These are phyloP conservation scores for Mollisiaceae sp. DNA, from an alignment of 2,329 filamentous ascomycete species.

Conservation along the genomic window DNA sequence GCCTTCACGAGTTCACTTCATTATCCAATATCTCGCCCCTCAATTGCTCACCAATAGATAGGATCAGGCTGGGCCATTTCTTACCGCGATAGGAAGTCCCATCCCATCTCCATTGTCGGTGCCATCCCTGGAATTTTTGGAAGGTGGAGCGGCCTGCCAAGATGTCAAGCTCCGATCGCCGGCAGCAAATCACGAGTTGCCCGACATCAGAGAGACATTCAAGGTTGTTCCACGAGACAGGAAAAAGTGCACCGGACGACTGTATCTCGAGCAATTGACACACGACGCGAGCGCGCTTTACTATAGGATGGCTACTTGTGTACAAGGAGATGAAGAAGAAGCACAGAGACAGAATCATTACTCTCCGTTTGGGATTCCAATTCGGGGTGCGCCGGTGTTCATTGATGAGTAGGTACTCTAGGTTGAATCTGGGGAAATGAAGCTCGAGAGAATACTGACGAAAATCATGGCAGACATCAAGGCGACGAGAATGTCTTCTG, in stretches of 20 bases:
- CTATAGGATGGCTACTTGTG: background rate
- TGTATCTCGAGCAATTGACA: background rate
- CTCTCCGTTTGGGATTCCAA: conserved; percentile 55
- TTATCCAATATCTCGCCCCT: background rate
- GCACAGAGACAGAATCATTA: conserved; percentile 42
- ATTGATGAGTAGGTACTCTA: conserved; percentile 20
- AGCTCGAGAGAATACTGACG: conserved; percentile 6
- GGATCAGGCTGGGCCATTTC: background rate
- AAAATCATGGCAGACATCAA: conserved; percentile 25
- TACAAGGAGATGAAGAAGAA: conserved; percentile 24
- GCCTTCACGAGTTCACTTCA: background rate
- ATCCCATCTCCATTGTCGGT: background rate
- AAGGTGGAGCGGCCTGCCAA: too few relatives aligned
- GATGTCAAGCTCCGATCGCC: background rate
- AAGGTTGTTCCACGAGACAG: background rate
- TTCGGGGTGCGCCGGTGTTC: conserved; percentile 49
- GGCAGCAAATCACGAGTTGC: background rate
- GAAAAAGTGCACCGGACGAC: background rate
- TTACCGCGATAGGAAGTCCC: background rate
- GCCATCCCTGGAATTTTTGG: too few relatives aligned
- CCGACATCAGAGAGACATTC: background rate
- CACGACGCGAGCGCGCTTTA: background rate
- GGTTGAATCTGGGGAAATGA: background rate
- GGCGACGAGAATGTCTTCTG: conserved; percentile 35
- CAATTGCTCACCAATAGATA: conserved; percentile 20